phyloP scores from a whole-genome alignment of 768 basidiomycete species.

The Phanerochaete sordida region DNA sequence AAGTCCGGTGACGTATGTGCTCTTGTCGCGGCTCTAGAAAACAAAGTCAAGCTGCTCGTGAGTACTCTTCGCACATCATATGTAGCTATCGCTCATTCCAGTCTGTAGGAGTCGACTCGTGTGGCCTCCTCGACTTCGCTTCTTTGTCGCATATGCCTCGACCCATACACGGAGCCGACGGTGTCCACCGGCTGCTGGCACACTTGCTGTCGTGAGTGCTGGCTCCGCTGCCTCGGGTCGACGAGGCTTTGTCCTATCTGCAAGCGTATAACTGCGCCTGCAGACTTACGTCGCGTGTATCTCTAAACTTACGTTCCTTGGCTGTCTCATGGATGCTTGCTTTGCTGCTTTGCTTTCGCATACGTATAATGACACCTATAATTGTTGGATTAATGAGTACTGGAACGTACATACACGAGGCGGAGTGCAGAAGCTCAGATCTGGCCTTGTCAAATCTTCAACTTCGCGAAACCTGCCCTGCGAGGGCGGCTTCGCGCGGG shows the following conservation, averaged over 20 bases:
- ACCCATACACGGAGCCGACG: slow-evolving; percentile 74
- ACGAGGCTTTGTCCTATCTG: slow-evolving; percentile 85
- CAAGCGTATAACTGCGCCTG: slow-evolving; percentile 76
- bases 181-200: slow-evolving; percentile 87
- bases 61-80: slow-evolving; percentile 20
- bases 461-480: slow-evolving; percentile 42
- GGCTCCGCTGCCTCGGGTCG: slow-evolving; percentile 79
- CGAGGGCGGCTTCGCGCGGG: slow-evolving; percentile 42
- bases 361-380: neutral
- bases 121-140: slow-evolving; percentile 39
- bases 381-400: neutral
- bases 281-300: slow-evolving; percentile 75
- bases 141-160: slow-evolving; percentile 77
- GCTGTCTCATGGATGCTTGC: neutral
- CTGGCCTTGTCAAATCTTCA: slow-evolving; percentile 85
- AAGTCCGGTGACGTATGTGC: slow-evolving; percentile 44
- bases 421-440: slow-evolving; percentile 54
- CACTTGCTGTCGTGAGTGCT: slow-evolving; percentile 78
- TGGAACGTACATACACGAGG: slow-evolving; percentile 9
- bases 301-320: slow-evolving; percentile 34
- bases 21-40: slow-evolving; percentile 54
- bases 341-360: slow-evolving; percentile 2
- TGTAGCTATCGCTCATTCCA: slow-evolving; percentile 2
- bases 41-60: slow-evolving; percentile 56
- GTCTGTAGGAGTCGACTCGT: slow-evolving; percentile 39